phyloP scores from a whole-genome alignment of 192 early-diverging fungal species.

The Linnemannia zychae region DNA sequence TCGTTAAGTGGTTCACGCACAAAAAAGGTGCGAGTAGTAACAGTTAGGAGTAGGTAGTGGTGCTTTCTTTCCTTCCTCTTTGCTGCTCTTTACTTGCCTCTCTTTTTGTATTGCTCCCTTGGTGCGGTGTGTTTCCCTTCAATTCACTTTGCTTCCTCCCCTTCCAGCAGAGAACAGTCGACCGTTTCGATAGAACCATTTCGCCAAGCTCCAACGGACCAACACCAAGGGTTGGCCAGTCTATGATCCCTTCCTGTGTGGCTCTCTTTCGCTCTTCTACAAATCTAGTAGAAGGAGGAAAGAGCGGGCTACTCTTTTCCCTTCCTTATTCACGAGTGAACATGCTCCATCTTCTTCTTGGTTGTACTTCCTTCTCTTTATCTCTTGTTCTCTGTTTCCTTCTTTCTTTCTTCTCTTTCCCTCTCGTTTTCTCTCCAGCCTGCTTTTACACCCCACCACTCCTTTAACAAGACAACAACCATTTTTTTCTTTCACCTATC shows the following conservation, averaged over 20 bases:
- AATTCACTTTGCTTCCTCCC: background rate
- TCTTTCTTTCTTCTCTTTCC: background rate
- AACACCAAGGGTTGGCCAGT: background rate
- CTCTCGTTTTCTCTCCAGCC: background rate
- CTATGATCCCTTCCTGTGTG: background rate
- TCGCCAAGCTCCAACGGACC: background rate
- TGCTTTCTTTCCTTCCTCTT: background rate
- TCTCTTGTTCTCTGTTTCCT: background rate
- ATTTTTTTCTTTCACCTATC: too few relatives aligned
- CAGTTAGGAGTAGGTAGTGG: background rate
- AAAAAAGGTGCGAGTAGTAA: background rate
- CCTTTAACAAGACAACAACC: background rate
- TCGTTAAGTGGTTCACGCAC: background rate
- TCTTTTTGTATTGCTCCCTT: background rate
- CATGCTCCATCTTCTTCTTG: background rate
- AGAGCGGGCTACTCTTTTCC: background rate
- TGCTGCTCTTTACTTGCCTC: background rate
- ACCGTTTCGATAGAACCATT: background rate
- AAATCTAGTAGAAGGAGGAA: background rate
- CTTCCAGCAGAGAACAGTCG: background rate
- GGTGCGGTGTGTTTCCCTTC: background rate
- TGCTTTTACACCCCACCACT: background rate
- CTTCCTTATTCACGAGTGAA: background rate
- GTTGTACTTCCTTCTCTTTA: background rate
- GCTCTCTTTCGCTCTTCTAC: background rate